phyloP scores from a whole-genome alignment of 495 filamentous ascomycete genomes.

The Chaetomium fimeti region DNA sequence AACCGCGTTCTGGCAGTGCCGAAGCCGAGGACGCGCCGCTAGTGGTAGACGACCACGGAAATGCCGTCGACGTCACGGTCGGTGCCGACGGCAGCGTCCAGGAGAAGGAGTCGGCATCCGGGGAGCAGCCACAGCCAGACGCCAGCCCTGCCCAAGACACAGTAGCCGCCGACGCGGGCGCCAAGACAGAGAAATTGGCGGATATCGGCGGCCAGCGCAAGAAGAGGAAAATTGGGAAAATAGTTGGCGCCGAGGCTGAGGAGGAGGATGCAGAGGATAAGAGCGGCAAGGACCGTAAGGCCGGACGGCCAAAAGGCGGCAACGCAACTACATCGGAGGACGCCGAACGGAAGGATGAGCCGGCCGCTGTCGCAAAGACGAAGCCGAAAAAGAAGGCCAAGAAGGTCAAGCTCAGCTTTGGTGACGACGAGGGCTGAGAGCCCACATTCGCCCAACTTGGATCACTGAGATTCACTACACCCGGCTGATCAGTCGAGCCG shows the following conservation, averaged over 20 bases:
- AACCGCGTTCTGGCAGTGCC: constrained; percentile 43
- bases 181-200: constrained; percentile 1
- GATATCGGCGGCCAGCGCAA: constrained; percentile 40
- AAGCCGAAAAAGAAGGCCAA: constrained; percentile 50
- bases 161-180: neutral
- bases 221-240: constrained; percentile 51
- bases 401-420: constrained; percentile 61
- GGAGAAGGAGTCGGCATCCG: neutral
- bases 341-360: constrained; percentile 8
- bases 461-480: no score
- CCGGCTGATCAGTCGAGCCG: no score
- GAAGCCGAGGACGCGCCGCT: constrained; percentile 53
- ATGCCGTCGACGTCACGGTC: constrained; percentile 42
- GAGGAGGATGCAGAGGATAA: constrained; percentile 24
- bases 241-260: constrained; percentile 28
- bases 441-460: no score
- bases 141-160: neutral
- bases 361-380: constrained; percentile 16
- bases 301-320: constrained; percentile 18
- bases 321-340: constrained; percentile 10
- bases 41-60: constrained; percentile 48
- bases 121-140: neutral
- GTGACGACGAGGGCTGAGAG: constrained; percentile 48
- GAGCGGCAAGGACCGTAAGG: constrained; percentile 16
- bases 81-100: constrained; percentile 40